Evolutionary conservation across 2,329 filamentous ascomycete genomes (phyloP).

Genomic region (Bipolaris cookei): DNA sequence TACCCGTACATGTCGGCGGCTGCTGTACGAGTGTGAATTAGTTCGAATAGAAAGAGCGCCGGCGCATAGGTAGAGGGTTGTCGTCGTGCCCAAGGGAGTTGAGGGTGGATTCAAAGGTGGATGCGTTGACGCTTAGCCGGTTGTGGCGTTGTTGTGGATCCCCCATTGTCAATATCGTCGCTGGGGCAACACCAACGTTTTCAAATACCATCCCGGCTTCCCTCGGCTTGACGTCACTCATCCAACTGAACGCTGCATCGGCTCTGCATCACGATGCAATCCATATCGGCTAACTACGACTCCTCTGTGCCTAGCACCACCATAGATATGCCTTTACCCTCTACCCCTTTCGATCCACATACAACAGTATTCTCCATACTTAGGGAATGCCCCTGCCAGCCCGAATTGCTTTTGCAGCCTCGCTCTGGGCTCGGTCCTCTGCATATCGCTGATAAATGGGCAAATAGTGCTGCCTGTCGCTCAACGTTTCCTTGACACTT

Average conservation of each 20-base stretch:
- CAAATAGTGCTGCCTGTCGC: constrained; percentile 70
- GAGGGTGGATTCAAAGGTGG: constrained; percentile 12
- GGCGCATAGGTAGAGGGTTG: constrained; percentile 23
- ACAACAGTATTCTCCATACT: neutral
- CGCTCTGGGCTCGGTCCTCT: constrained; percentile 55
- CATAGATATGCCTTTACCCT: neutral
- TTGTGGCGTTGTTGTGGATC: constrained; percentile 19
- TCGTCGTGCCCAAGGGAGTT: constrained; percentile 19
- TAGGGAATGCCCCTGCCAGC: constrained; percentile 67
- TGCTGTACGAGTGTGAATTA: constrained; percentile 1
- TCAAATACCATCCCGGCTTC: constrained; percentile 5
- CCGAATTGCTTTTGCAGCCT: constrained; percentile 59
- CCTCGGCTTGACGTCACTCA: constrained; percentile 11
- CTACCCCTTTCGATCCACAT: neutral
- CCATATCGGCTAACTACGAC: neutral
- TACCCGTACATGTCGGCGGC: constrained; percentile 42
- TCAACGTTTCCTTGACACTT: constrained; percentile 72
- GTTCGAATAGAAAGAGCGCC: constrained; percentile 21
- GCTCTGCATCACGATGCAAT: neutral
- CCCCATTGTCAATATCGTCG: constrained; percentile 17
- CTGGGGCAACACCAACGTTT: constrained; percentile 14
- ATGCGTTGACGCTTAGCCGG: constrained; percentile 19
- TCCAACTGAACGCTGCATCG: neutral
- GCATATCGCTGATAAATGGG: constrained; percentile 66
- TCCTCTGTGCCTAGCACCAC: neutral